These are phyloP conservation scores for Daedalea quercina DNA, from an alignment of 768 basidiomycete species.

Conservation along the genomic window DNA sequence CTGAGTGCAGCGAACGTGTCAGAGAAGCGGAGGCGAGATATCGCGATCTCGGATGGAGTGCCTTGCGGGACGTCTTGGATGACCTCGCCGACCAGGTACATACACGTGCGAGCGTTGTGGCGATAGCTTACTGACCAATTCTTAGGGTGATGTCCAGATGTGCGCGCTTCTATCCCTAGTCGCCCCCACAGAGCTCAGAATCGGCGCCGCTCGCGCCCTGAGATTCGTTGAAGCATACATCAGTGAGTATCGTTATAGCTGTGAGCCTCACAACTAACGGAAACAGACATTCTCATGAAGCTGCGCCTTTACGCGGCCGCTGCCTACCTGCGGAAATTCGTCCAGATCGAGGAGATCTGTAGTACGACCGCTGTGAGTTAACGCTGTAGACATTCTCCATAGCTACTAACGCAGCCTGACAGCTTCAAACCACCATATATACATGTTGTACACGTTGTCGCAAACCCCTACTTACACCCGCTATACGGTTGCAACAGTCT, in stretches of 20 bases:
- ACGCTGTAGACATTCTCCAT: background rate
- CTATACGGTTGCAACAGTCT: constrained; percentile 5
- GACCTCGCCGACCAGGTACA: constrained; percentile 40
- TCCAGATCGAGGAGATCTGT: constrained; percentile 42
- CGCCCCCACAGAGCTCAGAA: constrained; percentile 48
- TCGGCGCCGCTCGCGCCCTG: constrained; percentile 36
- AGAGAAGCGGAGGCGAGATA: constrained; percentile 39
- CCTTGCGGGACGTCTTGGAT: constrained; percentile 50
- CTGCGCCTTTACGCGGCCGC: constrained; percentile 58
- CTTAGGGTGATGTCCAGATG: constrained; percentile 74
- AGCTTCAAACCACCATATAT: constrained; percentile 72
- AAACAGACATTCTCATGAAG: constrained; percentile 55
- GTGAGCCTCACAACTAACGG: background rate
- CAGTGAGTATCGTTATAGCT: constrained; percentile 36
- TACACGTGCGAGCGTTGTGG: constrained; percentile 42
- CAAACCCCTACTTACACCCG: constrained; percentile 44
- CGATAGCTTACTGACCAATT: background rate
- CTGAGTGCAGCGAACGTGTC: constrained; percentile 44
- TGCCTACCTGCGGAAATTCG: constrained; percentile 70
- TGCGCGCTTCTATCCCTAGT: constrained; percentile 67
- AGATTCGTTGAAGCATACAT: constrained; percentile 68
- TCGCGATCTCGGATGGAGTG: constrained; percentile 46
- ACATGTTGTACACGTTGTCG: constrained; percentile 63
- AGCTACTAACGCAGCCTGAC: background rate
- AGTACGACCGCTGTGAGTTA: constrained; percentile 44